Evolutionary conservation across 2,329 filamentous ascomycete species (phyloP), one percentile per base, ranked within the genome.

Genomic region (Ophiostoma fasciatum): DNA sequence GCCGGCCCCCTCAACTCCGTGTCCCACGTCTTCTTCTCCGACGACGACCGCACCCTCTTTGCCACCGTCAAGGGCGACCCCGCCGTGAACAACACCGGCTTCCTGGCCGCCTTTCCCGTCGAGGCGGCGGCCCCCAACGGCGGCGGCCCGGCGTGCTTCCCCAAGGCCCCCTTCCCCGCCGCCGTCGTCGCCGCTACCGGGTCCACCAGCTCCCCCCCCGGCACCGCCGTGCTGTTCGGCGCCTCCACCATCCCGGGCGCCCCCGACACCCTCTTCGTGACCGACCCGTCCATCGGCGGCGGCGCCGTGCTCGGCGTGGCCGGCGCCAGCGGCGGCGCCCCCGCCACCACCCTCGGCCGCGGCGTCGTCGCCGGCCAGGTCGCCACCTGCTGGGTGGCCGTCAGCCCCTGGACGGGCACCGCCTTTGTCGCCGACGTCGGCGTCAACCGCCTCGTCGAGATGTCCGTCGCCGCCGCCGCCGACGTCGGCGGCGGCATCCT

Each of bases 21-120:
- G 3, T 74, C 72, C 0, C 71, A 78, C 7, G 58, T 64, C 0
- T 69, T 75, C 49, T 78, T 76, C 53, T 70, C 67, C 1, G 51
- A 51, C 0, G 70, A 78, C 35, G 61, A 70, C 42, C 54, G 49
- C 0, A 59, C 53, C 2, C 54, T 79, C 0, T 61, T 68, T 34
- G 60, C 66, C 0, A 73, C 67, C 1, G 70, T 78, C 28, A 79
- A 79, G 51, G 74, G 74, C 2, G 60, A 75, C 37, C 67, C 67
- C 0, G 45, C 56, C 0, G 52, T 51, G 5, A 72, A 71, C 48
- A 71, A 66, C 35, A 68, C 62, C 0, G 71, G 73, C 0, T 77
- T 71, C 45, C 39, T 78, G 10, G 64, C 66, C 0, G 51, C 60
- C 0, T 73, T 71, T 41, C 44, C 61, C 0, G 60, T 76, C 11